Conservation (phyloP, 176 grass and related monocot species). For the Oryza punctata region DNA sequence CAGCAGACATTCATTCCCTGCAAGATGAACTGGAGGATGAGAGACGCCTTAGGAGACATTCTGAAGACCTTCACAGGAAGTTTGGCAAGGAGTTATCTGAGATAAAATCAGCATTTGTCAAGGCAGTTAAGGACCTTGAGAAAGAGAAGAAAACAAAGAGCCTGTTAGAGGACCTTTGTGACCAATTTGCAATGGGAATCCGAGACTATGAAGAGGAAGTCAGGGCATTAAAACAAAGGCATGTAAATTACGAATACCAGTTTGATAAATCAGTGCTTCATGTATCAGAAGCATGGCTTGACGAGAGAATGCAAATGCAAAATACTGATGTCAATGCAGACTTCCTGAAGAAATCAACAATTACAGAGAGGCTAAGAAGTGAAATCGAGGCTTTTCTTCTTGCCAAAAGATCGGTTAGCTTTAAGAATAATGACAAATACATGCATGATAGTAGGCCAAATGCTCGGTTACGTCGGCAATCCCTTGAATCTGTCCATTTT, state of each 20-base stretch:
- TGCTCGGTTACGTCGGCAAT: slow-evolving; percentile 64
- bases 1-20: slow-evolving; percentile 52
- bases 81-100: slow-evolving; percentile 76
- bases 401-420: slow-evolving; percentile 38
- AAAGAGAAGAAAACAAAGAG: slow-evolving; percentile 67
- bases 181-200: slow-evolving; percentile 80
- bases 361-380: slow-evolving; percentile 64
- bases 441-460: slow-evolving; percentile 35
- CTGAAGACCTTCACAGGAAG: slow-evolving; percentile 65
- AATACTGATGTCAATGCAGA: slow-evolving; percentile 49
- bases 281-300: slow-evolving; percentile 79
- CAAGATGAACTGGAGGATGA: slow-evolving; percentile 72
- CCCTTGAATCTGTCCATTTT: slow-evolving; percentile 82
- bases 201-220: slow-evolving; percentile 77
- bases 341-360: slow-evolving; percentile 45
- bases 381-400: slow-evolving; percentile 80
- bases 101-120: slow-evolving; percentile 72
- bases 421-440: slow-evolving; percentile 32
- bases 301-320: slow-evolving; percentile 89
- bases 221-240: slow-evolving; percentile 69
- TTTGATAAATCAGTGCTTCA: slow-evolving; percentile 84
- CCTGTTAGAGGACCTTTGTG: slow-evolving; percentile 74
- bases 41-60: slow-evolving; percentile 56
- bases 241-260: slow-evolving; percentile 48
- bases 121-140: slow-evolving; percentile 73